Percentiles rank a stretch among this genome's conserved stretches.
These are phyloP conservation scores for Lecanicillium sp. DNA, from an alignment of 2,329 filamentous ascomycete genomes.

Conservation along the genomic window DNA sequence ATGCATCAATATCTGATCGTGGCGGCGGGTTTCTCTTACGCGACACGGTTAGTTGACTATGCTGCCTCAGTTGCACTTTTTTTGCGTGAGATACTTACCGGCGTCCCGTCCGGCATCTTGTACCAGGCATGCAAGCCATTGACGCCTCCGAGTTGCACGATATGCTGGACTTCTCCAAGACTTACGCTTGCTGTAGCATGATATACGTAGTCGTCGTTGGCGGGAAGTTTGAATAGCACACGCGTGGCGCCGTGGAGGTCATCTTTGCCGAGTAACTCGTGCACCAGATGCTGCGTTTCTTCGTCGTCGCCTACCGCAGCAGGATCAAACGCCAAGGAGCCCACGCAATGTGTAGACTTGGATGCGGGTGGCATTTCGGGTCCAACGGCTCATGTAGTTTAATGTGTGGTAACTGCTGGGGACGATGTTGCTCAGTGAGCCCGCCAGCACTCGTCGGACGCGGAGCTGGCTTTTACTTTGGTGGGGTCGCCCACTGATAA, in stretches of 20 bases:
- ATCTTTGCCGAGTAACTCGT: slow-evolving; percentile 30
- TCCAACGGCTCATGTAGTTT: too few relatives aligned
- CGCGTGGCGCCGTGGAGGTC: slow-evolving; percentile 40
- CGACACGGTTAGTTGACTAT: background rate
- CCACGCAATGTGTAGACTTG: slow-evolving; percentile 36
- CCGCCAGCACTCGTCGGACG: too few relatives aligned
- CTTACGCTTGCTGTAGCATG: slow-evolving; percentile 46
- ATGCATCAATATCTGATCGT: slow-evolving; percentile 55
- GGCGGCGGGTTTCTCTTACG: slow-evolving; percentile 42
- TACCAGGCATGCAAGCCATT: slow-evolving; percentile 48
- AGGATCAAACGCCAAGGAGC: slow-evolving; percentile 39
- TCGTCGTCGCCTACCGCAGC: slow-evolving; percentile 33
- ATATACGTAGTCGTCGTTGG: slow-evolving; percentile 42
- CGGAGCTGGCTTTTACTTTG: too few relatives aligned
- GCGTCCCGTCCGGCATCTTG: slow-evolving; percentile 28
- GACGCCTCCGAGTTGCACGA: slow-evolving; percentile 35
- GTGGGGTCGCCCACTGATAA: too few relatives aligned
- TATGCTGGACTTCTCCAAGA: slow-evolving; percentile 42
- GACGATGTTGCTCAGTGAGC: too few relatives aligned
- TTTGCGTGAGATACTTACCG: slow-evolving; percentile 24
- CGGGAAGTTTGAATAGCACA: slow-evolving; percentile 38
- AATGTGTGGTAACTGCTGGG: too few relatives aligned
- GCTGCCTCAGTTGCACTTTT: too few relatives aligned
- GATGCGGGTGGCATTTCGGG: slow-evolving; percentile 26
- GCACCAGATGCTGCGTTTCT: slow-evolving; percentile 31